Evolutionary conservation across 345 rosid genomes (phyloP).

Genomic region (Conringia planisiliqua): DNA sequence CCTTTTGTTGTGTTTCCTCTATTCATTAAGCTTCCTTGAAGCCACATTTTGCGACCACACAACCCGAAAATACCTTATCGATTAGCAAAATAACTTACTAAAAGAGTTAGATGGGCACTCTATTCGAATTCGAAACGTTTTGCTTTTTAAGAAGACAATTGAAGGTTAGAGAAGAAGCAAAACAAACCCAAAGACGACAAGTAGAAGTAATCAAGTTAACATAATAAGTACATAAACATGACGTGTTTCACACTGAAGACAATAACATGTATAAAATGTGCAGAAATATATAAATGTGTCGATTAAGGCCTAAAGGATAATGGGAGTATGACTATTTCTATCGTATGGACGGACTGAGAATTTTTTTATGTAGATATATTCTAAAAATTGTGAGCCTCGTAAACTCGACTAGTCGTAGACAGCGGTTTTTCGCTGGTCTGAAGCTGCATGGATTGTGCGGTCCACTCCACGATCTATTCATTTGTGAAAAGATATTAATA

Average conservation of each 20-base stretch:
- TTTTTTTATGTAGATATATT: neutral
- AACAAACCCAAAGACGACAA: neutral
- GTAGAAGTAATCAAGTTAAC: neutral
- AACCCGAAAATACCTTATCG: neutral
- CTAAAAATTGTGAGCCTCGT: slow-evolving; percentile 17
- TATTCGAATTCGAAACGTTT: neutral
- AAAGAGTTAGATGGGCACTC: neutral
- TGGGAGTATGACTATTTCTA: neutral
- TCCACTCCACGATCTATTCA: slow-evolving; percentile 23
- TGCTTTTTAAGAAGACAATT: neutral
- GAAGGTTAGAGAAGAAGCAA: neutral
- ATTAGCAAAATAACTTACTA: neutral
- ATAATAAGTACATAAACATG: neutral
- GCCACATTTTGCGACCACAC: too few relatives aligned
- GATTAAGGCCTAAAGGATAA: neutral
- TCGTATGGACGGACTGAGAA: neutral
- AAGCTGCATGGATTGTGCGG: slow-evolving; percentile 25
- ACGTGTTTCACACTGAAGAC: neutral
- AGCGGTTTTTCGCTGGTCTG: slow-evolving; percentile 15
- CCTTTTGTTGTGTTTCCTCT: too few relatives aligned
- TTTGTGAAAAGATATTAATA: neutral
- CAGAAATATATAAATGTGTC: neutral
- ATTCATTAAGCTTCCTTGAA: too few relatives aligned
- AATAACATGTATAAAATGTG: neutral
- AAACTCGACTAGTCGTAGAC: neutral